These are phyloP conservation scores for Thelonectria blattea DNA, from an alignment of 2,329 filamentous ascomycete species.

Conservation along the genomic window DNA sequence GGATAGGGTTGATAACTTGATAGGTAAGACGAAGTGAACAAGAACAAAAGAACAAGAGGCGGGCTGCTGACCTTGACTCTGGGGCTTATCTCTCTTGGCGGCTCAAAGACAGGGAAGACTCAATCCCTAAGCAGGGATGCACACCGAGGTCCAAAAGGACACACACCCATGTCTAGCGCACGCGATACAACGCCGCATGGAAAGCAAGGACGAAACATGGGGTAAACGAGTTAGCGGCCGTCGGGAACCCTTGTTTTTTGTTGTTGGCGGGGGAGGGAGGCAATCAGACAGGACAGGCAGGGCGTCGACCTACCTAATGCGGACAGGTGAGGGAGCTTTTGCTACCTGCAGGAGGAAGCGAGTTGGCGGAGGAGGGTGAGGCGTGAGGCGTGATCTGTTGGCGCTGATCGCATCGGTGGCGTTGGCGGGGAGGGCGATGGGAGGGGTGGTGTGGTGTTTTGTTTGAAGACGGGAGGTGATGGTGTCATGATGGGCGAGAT, in stretches of 20 bases:
- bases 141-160: neutral
- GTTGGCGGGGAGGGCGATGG: slow-evolving; percentile 5
- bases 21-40: neutral
- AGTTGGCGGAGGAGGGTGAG: too few species aligned
- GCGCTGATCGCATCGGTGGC: slow-evolving; percentile 8
- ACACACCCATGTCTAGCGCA: too few species aligned
- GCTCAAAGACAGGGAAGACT: neutral
- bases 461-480: neutral
- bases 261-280: neutral
- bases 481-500: neutral
- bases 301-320: slow-evolving; percentile 3
- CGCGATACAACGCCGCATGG: too few species aligned
- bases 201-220: neutral
- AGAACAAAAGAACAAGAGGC: neutral
- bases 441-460: neutral
- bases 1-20: neutral
- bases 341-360: neutral
- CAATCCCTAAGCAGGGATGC: too few species aligned
- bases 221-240: neutral
- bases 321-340: slow-evolving; percentile 1
- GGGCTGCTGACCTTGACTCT: neutral
- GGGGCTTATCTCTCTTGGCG: slow-evolving; percentile 13
- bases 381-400: neutral
- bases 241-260: neutral
- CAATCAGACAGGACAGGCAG: neutral